These are phyloP conservation scores for Salix arbutifolia DNA, from an alignment of 345 rosid species.

Conservation along the genomic window DNA sequence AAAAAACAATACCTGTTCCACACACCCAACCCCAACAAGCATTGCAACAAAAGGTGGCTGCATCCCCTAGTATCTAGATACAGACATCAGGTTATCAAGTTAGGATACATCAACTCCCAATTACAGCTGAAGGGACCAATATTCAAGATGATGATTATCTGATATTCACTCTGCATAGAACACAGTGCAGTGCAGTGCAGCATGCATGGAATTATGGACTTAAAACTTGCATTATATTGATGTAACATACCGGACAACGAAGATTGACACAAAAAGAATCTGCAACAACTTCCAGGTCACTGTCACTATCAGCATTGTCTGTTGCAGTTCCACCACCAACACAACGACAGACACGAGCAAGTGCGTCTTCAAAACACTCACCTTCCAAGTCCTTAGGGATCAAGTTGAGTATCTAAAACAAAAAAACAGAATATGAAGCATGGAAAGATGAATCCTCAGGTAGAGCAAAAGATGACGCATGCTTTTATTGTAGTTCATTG, in stretches of 20 bases:
- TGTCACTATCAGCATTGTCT: constrained; percentile 87
- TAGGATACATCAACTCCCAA: no score
- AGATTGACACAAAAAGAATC: constrained; percentile 73
- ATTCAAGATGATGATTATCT: neutral
- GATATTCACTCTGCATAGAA: neutral
- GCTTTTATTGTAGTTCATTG: neutral
- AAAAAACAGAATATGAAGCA: neutral
- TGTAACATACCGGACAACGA: constrained; percentile 87
- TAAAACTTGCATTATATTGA: neutral
- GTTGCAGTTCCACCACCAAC: constrained; percentile 80
- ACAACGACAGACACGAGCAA: constrained; percentile 86
- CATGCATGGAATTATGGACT: neutral
- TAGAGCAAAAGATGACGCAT: neutral
- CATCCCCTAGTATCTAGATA: neutral
- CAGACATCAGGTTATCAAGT: neutral
- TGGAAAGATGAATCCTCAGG: neutral
- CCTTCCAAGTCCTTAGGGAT: constrained; percentile 87
- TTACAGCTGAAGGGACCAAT: neutral
- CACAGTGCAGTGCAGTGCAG: neutral
- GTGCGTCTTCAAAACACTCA: constrained; percentile 78
- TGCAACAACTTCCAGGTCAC: constrained; percentile 97
- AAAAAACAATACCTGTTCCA: neutral
- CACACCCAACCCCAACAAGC: neutral
- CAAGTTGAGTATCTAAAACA: constrained; percentile 62
- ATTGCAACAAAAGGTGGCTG: neutral